Evolutionary conservation across 2,329 filamentous ascomycete genomes (phyloP).

Genomic region (Daldinia sp.): DNA sequence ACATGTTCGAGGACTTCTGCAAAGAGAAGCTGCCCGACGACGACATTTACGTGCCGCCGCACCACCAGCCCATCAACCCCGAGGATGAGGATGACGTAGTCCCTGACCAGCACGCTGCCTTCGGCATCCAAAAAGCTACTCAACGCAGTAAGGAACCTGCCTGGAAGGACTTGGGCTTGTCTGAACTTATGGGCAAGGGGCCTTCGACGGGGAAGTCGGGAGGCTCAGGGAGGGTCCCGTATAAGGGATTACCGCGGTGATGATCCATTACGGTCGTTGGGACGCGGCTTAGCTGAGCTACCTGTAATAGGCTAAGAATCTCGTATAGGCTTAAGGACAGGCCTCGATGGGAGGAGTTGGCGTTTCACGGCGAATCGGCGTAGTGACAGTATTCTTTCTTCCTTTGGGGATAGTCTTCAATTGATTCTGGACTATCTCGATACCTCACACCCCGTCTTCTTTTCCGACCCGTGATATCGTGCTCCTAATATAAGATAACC

Average conservation of each 20-base stretch:
- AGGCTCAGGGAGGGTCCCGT: conserved; percentile 20
- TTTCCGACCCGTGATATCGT: conserved; percentile 16
- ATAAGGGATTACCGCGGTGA: conserved; percentile 50
- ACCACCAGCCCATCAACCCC: conserved; percentile 83
- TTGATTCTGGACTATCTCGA: conserved; percentile 4
- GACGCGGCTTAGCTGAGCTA: neutral
- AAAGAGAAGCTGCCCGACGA: conserved; percentile 75
- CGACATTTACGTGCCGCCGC: conserved; percentile 81
- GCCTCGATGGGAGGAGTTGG: neutral
- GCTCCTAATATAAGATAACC: neutral
- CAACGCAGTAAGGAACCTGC: conserved; percentile 74
- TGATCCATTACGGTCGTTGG: neutral
- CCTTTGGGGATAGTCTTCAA: neutral
- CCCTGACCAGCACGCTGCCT: conserved; percentile 86
- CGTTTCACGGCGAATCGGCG: conserved; percentile 14
- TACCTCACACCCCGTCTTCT: neutral
- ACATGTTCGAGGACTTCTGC: conserved; percentile 81
- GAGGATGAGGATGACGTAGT: conserved; percentile 91
- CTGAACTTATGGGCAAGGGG: conserved; percentile 72
- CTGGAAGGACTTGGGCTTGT: conserved; percentile 82
- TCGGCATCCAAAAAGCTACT: conserved; percentile 83
- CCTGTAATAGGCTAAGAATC: neutral
- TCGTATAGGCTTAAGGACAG: neutral
- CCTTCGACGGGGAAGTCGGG: conserved; percentile 44
- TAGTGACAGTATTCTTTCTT: neutral